Conservation (phyloP, 2,329 filamentous ascomycete genomes). For the Cryphonectria carpinicola region DNA sequence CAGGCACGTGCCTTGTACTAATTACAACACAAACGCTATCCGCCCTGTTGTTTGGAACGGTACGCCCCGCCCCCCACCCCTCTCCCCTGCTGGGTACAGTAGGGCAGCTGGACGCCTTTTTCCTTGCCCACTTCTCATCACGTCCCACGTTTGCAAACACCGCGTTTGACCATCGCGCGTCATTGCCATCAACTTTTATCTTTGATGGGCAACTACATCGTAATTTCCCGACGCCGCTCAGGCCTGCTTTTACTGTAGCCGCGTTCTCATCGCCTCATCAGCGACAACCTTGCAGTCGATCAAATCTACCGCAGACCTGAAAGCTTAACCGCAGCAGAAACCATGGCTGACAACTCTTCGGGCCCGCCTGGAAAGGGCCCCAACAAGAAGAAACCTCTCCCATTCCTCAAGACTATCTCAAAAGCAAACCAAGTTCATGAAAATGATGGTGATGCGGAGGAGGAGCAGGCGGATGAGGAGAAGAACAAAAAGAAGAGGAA, state of each 20-base stretch:
- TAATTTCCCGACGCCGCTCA: background rate
- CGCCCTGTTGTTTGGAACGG: background rate
- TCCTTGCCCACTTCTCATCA: background rate
- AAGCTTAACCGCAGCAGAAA: background rate
- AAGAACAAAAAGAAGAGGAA: conserved; percentile 27
- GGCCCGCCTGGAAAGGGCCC: conserved; percentile 21
- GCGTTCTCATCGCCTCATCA: background rate
- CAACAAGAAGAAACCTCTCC: conserved; percentile 33
- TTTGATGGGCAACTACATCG: background rate
- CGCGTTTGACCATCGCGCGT: conserved; percentile 10
- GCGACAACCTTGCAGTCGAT: background rate
- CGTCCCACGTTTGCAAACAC: background rate
- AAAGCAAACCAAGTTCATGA: conserved; percentile 3
- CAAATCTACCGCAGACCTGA: background rate
- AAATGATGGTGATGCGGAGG: conserved; percentile 21
- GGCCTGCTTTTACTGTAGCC: background rate
- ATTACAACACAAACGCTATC: background rate
- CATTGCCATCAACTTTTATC: background rate
- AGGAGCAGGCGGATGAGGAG: conserved; percentile 37
- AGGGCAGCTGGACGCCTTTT: conserved; percentile 12
- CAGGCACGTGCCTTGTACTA: background rate
- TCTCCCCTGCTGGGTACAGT: no score
- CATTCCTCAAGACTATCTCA: conserved; percentile 32
- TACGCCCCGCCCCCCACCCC: no score
- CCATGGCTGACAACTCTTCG: conserved; percentile 19